phyloP scores from a whole-genome alignment of 2,329 filamentous ascomycete species.

The Colletotrichum lentis region DNA sequence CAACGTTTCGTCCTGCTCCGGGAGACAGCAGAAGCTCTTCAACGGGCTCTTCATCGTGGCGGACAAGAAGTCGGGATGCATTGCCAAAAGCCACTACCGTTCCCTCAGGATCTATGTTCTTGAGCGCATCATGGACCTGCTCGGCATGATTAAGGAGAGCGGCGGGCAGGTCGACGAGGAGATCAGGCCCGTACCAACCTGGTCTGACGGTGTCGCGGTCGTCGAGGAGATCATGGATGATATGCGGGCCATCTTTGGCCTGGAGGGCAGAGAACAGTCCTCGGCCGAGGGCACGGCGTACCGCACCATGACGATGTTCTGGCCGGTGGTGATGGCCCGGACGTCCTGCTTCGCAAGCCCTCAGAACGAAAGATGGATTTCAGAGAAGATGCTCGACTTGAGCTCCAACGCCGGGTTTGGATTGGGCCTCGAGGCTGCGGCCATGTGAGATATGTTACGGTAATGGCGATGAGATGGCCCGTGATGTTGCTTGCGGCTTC shows the following conservation, averaged over 20 bases:
- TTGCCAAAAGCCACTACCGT: conserved; percentile 18
- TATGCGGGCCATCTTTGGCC: conserved; percentile 23
- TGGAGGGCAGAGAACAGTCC: conserved; percentile 19
- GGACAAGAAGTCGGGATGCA: not conserved
- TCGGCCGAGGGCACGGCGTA: conserved; percentile 16
- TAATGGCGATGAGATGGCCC: no score
- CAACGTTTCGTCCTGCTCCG: not conserved
- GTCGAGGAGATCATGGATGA: conserved; percentile 18
- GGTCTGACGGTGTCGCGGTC: conserved; percentile 14
- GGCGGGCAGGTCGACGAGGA: not conserved
- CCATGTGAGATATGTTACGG: not conserved
- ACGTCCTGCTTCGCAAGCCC: conserved; percentile 28
- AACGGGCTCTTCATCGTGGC: conserved; percentile 17
- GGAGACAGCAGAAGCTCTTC: conserved; percentile 7
- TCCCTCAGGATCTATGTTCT: conserved; percentile 14
- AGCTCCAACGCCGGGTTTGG: conserved; percentile 29
- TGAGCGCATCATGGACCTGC: conserved; percentile 16
- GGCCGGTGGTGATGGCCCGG: conserved; percentile 27
- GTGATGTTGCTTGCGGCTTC: no score
- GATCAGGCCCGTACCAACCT: not conserved
- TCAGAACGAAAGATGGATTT: conserved; percentile 21
- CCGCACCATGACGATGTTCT: conserved; percentile 35
- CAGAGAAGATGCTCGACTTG: conserved; percentile 27
- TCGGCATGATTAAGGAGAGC: not conserved
- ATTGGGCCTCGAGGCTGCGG: conserved; percentile 17